phyloP scores from a whole-genome alignment of 2,329 filamentous ascomycete species.

The Fusarium sp. region DNA sequence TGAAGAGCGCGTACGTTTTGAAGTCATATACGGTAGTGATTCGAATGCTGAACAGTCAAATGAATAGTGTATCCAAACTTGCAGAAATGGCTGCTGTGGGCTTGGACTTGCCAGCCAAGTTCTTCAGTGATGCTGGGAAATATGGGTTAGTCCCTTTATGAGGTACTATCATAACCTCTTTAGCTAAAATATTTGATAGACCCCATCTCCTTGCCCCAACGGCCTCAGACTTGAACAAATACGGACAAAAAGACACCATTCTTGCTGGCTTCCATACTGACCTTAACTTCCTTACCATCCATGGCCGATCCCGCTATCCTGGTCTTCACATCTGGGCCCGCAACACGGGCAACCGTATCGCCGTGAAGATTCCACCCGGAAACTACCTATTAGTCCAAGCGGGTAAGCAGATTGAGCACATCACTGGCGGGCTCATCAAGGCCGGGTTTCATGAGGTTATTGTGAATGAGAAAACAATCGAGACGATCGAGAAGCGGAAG shows the following conservation, averaged over 20 bases:
- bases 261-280: constrained; percentile 74
- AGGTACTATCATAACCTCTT: not conserved
- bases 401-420: constrained; percentile 73
- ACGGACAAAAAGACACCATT: constrained; percentile 68
- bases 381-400: constrained; percentile 72
- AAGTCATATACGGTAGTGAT: not conserved
- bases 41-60: not conserved
- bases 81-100: constrained; percentile 72
- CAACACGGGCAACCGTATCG: constrained; percentile 70
- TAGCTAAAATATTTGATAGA: constrained; percentile 49
- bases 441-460: constrained; percentile 74
- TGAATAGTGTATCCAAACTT: constrained; percentile 64
- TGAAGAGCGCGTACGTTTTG: constrained; percentile 68
- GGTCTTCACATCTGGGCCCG: constrained; percentile 74
- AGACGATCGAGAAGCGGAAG: constrained; percentile 60
- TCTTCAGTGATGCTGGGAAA: constrained; percentile 67
- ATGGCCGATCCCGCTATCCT: constrained; percentile 72
- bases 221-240: constrained; percentile 68
- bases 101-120: constrained; percentile 64
- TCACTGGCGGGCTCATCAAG: constrained; percentile 72
- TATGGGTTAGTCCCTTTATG: constrained; percentile 61
- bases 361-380: constrained; percentile 69
- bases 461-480: constrained; percentile 66
- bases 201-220: constrained; percentile 73
- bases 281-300: constrained; percentile 75